Evolutionary conservation across 495 filamentous ascomycete species (phyloP).

Genomic region (Trichoderma gamsii): DNA sequence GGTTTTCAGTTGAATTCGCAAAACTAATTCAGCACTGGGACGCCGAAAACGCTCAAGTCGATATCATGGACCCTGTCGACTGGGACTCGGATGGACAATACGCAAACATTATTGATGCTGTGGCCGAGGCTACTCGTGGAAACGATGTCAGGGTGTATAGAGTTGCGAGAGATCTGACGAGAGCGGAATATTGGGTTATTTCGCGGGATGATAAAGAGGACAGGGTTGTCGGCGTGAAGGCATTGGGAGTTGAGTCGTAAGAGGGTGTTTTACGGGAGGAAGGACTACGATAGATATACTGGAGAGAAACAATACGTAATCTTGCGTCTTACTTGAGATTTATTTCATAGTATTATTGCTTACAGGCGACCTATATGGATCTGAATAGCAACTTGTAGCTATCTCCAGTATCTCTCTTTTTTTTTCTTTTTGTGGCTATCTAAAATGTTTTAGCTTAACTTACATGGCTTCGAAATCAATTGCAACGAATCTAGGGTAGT

Average conservation of each 20-base stretch:
- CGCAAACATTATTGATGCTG: conserved; percentile 49
- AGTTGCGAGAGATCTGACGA: conserved; percentile 52
- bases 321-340: too few relatives aligned
- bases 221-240: conserved; percentile 67
- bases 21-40: conserved; percentile 47
- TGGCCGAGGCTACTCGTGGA: conserved; percentile 50
- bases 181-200: conserved; percentile 73
- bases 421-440: too few relatives aligned
- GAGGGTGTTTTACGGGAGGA: neutral
- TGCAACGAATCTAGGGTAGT: too few relatives aligned
- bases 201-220: conserved; percentile 44
- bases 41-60: conserved; percentile 44
- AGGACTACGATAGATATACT: neutral
- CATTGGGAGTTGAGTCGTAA: conserved; percentile 56
- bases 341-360: too few relatives aligned
- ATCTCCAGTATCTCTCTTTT: too few relatives aligned
- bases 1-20: conserved; percentile 48
- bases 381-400: too few relatives aligned
- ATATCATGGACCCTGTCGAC: conserved; percentile 49
- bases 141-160: conserved; percentile 67
- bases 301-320: neutral
- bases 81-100: conserved; percentile 61
- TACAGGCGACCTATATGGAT: too few relatives aligned
- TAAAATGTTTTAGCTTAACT: too few relatives aligned
- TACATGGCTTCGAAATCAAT: too few relatives aligned